Base-by-base conservation (phyloP, 2,329 filamentous ascomycete genomes). In the Ramularia endophylla region DNA sequence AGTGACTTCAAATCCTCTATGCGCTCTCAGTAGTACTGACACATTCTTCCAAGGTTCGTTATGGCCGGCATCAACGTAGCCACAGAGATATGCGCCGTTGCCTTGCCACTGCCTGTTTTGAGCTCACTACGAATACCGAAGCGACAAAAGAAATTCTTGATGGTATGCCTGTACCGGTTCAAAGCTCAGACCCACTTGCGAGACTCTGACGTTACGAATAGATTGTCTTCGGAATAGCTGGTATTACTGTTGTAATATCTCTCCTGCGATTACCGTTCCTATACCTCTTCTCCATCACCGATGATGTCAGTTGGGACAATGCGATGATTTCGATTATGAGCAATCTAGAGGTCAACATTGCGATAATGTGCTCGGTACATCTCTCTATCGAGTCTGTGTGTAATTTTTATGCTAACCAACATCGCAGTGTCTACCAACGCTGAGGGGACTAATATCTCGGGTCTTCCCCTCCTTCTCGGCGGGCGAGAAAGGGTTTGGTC, bases 71-170 rank as follows among this genome's bases (percentile, higher is more conserved):
- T 60, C 25, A 61, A 59, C 33, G 59, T 63, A 25, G 29, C 54
- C 6, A 59, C 55, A 11, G 60, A 62, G 34, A 27, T 63, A 8
- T 44, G 52, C 33, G 54, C 59, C 25, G 51, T 56, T n/a, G 22
- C 57, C 3, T 40, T 61, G 7, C 60, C 60, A 1, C 52, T 63
- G 36, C 57, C 56, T 5, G 52, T 58, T 3, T 38, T 63, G 12
- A 52, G 46, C 11, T 43, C 38, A 0, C 42, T 63, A 12, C 51
- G 54, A 6, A 44, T 63, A 13, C 43, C 50, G 2, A 51, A 35
- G 33, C 53, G 43, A 18, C 56, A 60, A 34, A 60, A 57, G 43
- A 27, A 38, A 27, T 40, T 55, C 8, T 41, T 63, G 15, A 57
- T 58, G 42, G 51, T 50, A n/a, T n/a, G n/a, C n/a, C n/a, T n/a